phyloP scores from a whole-genome alignment of 2,329 filamentous ascomycete species.

The Coniochaeta pulveracea region DNA sequence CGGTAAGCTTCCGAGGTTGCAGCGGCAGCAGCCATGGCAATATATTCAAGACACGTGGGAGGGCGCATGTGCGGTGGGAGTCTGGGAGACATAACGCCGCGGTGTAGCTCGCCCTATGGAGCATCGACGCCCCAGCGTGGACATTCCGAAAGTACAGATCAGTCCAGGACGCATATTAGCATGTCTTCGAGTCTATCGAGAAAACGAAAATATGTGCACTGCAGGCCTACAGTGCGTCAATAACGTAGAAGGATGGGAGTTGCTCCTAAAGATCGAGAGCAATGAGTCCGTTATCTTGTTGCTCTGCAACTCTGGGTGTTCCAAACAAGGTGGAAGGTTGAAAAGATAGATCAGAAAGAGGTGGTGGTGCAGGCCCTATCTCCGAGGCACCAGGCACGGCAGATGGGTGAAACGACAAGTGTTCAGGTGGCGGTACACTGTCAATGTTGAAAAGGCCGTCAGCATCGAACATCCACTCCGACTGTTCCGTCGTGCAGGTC shows the following conservation, averaged over 20 bases:
- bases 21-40: constrained; percentile 10
- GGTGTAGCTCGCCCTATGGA: constrained; percentile 9
- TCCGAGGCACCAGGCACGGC: no score
- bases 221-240: constrained; percentile 15
- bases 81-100: constrained; percentile 6
- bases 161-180: constrained; percentile 4
- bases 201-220: neutral
- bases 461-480: neutral
- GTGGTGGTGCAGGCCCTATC: no score
- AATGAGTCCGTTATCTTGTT: constrained; percentile 9
- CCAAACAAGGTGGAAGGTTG: no score
- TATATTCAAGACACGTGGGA: constrained; percentile 13
- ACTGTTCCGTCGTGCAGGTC: neutral
- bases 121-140: constrained; percentile 9
- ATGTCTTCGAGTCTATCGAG: neutral
- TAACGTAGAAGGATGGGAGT: constrained; percentile 14
- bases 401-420: neutral
- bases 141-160: constrained; percentile 11
- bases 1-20: constrained; percentile 7
- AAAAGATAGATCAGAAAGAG: no score
- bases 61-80: constrained; percentile 10
- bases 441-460: neutral
- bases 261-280: constrained; percentile 18
- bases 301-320: neutral
- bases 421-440: neutral